Evolutionary conservation across 148 eudicot genomes (phyloP).

Genomic region (Rhododendron henanense): DNA sequence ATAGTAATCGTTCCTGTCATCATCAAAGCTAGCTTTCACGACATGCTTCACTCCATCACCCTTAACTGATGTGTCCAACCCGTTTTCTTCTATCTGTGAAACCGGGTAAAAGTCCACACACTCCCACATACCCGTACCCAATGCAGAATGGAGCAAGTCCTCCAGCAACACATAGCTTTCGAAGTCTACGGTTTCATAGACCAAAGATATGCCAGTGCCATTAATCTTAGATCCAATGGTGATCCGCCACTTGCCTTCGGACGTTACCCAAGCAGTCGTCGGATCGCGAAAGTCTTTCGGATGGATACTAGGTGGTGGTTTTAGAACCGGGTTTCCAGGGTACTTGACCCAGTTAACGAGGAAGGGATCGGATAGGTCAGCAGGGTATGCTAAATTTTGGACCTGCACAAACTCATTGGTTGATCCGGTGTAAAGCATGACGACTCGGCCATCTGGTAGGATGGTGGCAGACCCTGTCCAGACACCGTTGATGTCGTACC

Average conservation of each 20-base stretch:
- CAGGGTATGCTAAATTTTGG: conserved; percentile 79
- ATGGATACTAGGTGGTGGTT: conserved; percentile 66
- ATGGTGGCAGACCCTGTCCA: conserved; percentile 89
- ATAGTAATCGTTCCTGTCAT: conserved; percentile 67
- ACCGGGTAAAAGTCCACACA: conserved; percentile 87
- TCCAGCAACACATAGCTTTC: conserved; percentile 35
- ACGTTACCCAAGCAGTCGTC: conserved; percentile 66
- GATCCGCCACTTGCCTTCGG: conserved; percentile 67
- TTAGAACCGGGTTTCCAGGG: conserved; percentile 57
- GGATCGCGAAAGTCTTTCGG: conserved; percentile 69
- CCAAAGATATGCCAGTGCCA: conserved; percentile 56
- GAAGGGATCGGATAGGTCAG: conserved; percentile 66
- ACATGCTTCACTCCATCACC: conserved; percentile 70
- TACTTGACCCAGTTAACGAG: conserved; percentile 77
- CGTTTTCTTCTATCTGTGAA: conserved; percentile 34
- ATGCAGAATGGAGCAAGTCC: conserved; percentile 44
- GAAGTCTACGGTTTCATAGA: conserved; percentile 68
- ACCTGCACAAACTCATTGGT: conserved; percentile 61
- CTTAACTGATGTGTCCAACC: conserved; percentile 60
- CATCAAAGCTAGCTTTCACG: conserved; percentile 68
- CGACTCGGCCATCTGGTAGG: conserved; percentile 53
- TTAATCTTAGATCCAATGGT: conserved; percentile 67
- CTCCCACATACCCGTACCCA: conserved; percentile 93
- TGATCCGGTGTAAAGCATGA: conserved; percentile 77
- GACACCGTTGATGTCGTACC: conserved; percentile 71